A percentile compares a stretch with the other conserved stretches of the same genome.
Evolutionary conservation across 1,284 basidiomycete species (phyloP).

Genomic region (Ganoderma boninense): DNA sequence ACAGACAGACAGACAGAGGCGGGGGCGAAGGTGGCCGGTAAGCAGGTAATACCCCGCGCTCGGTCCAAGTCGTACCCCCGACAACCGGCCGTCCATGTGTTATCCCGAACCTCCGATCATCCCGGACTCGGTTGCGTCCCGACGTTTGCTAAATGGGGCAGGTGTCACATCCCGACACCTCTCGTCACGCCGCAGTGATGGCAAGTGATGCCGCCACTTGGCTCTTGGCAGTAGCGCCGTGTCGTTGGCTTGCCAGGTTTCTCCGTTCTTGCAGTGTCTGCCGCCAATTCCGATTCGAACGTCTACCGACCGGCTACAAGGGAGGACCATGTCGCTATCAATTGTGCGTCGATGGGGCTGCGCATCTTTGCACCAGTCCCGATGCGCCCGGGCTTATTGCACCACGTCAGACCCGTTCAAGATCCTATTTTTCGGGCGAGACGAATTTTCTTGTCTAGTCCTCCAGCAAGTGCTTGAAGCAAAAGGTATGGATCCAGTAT

Average conservation of each 20-base stretch:
- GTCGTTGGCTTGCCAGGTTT: neutral
- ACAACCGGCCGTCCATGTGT: slow-evolving; percentile 11
- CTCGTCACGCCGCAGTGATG: neutral
- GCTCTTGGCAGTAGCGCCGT: too few relatives aligned
- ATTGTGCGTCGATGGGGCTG: neutral
- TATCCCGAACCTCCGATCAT: slow-evolving; percentile 3
- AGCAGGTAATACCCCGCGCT: neutral
- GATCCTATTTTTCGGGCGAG: slow-evolving; percentile 77
- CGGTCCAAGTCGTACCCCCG: neutral
- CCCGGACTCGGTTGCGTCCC: neutral
- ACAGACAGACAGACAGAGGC: neutral
- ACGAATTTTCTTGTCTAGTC: slow-evolving; percentile 74
- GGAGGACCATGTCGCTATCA: neutral
- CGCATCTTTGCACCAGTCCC: neutral
- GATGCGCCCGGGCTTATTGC: slow-evolving; percentile 7
- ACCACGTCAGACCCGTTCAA: slow-evolving; percentile 45
- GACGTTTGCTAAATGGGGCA: neutral
- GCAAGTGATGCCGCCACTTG: too few relatives aligned
- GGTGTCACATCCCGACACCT: neutral
- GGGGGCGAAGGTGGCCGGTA: neutral
- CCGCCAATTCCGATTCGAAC: too few relatives aligned
- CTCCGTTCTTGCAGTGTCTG: neutral
- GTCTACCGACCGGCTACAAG: neutral
- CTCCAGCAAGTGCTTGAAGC: slow-evolving; percentile 60
- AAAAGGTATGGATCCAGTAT: slow-evolving; percentile 47